These are phyloP conservation scores for Acanthamoeba lenticulata DNA, from an alignment of 208 protist species.

Conservation along the genomic window DNA sequence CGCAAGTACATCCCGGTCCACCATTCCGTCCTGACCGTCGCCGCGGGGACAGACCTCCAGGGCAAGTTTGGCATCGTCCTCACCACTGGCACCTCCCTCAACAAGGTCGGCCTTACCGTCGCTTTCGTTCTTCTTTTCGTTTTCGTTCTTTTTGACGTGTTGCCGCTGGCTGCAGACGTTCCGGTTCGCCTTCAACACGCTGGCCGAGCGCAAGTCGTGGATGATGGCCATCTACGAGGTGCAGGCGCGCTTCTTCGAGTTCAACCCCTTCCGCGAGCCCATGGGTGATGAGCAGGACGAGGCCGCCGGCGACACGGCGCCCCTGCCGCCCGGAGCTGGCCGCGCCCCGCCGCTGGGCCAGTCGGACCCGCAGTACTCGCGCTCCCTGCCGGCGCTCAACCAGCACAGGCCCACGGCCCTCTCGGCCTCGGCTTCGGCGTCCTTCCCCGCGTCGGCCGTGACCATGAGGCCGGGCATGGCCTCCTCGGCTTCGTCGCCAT, in stretches of 20 bases:
- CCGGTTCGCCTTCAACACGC: neutral
- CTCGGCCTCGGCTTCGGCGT: neutral
- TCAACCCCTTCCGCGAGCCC: slow-evolving; percentile 19
- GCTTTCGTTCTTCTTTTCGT: neutral
- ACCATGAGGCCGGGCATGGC: too few relatives aligned
- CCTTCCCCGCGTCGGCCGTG: too few relatives aligned
- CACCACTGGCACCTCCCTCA: neutral
- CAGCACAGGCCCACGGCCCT: neutral
- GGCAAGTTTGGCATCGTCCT: neutral
- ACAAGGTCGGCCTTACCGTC: neutral
- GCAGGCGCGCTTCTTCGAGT: slow-evolving; percentile 22
- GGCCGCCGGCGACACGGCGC: neutral
- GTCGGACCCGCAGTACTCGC: neutral
- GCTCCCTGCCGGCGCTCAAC: neutral
- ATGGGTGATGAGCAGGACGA: slow-evolving; percentile 5
- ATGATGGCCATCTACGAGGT: slow-evolving; percentile 8
- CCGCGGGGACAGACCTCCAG: neutral
- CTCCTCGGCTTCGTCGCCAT: neutral
- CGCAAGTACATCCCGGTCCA: neutral
- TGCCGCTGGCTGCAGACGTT: neutral
- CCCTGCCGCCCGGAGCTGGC: neutral
- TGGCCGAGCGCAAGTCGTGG: slow-evolving; percentile 10
- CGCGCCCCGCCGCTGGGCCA: neutral
- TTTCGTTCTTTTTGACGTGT: neutral
- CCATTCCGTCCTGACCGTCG: neutral